Evolutionary conservation across 2,329 filamentous ascomycete species (phyloP), one percentile per base, ranked within the genome.

Genomic region (Hymenoscyphus infarciens): DNA sequence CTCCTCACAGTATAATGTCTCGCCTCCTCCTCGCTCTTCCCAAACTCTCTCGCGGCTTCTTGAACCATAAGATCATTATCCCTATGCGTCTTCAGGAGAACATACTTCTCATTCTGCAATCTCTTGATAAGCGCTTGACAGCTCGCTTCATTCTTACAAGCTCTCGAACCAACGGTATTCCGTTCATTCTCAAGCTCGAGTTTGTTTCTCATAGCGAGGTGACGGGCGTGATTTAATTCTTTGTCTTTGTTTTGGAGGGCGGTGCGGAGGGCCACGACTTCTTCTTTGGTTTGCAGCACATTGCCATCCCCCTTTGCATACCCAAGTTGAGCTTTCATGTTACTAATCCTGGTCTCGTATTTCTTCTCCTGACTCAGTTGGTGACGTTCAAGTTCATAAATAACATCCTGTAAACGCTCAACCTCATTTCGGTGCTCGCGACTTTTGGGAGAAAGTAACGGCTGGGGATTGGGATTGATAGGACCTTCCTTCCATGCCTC

Each of bases 41-140:
- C 61, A 33, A 63, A 63, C 39, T 60, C 57, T 13, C 27, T 25
- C 1, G 61, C 61, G 4, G 58, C 61, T 19, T 60, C 19, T 27
- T 63, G 61, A 10, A 60, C 61, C 61, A 63, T 63, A 19, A 39
- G 5, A 42, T 63, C 58, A 29, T 63, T 60, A 16, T 29, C 61
- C n/a, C 31, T 10, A 31, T 63, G 57, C 7, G 25, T 16, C 15
- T 60, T 29, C 1, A 63, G 19, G 1, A 63, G 35, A 22, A 53
- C n/a, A 25, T 56, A 11, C 15, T 42, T 60, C n/a, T 63, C 52
- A 5, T n/a, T 25, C 29, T 60, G 39, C 25, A 63, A 58, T 16
- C 33, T 53, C 39, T 29, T 38, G 27, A 60, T 60, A n/a, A 10
- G 27, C 19, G 25, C 6, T 5, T 13, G 38, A 45, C 57, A 60